Conservation (phyloP, 2,329 filamentous ascomycete species). For the Monosporascus ibericus region DNA sequence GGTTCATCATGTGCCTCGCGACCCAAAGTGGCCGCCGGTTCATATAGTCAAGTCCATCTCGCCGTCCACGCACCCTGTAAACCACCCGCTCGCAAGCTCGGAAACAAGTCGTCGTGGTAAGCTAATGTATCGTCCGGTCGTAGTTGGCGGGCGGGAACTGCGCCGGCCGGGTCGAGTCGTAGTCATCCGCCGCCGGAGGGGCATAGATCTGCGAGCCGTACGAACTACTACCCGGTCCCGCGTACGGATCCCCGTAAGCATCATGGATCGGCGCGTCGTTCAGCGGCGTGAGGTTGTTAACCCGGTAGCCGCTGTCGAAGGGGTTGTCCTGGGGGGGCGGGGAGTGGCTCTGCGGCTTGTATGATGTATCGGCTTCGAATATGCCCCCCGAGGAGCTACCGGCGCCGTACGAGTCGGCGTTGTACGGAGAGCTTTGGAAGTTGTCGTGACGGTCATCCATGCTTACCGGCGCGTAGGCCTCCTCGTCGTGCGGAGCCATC, state of each 20-base stretch:
- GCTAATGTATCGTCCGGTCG: conserved; percentile 39
- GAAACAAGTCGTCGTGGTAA: not conserved
- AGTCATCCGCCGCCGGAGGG: conserved; percentile 35
- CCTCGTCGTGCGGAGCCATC: conserved; percentile 60
- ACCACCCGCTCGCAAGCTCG: not conserved
- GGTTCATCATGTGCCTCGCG: not conserved
- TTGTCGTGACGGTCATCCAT: conserved; percentile 46
- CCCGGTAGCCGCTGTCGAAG: conserved; percentile 41
- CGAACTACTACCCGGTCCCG: conserved; percentile 5
- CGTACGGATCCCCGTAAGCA: conserved; percentile 23
- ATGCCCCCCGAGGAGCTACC: conserved; percentile 16
- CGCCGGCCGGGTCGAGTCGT: conserved; percentile 39
- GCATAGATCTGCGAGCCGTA: conserved; percentile 28
- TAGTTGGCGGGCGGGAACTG: conserved; percentile 55
- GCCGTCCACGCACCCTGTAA: not conserved
- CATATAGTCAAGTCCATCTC: not conserved
- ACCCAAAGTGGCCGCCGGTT: not conserved
- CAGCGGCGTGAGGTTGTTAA: conserved; percentile 25
- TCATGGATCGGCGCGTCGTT: conserved; percentile 21
- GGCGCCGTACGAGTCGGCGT: conserved; percentile 25
- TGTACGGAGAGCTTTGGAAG: conserved; percentile 25
- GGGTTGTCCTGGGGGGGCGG: conserved; percentile 24
- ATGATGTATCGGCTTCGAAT: conserved; percentile 47
- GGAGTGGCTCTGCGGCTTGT: conserved; percentile 31
- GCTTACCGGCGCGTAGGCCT: conserved; percentile 57